These are phyloP conservation scores for Trichosporon coremiiforme DNA, from an alignment of 1,284 basidiomycete genomes.

Conservation along the genomic window DNA sequence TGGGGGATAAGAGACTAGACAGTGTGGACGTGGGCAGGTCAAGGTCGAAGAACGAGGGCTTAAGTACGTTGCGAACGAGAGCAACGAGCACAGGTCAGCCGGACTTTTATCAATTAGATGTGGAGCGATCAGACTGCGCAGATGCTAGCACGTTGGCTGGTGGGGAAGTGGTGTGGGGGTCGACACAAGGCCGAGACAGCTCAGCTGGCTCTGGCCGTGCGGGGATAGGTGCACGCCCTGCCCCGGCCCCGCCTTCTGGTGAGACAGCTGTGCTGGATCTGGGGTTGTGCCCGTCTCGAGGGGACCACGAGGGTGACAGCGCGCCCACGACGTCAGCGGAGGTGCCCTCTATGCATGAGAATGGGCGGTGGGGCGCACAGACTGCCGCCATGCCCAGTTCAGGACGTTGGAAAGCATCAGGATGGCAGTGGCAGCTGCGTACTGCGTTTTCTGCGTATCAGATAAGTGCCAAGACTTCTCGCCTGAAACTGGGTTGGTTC, in stretches of 20 bases:
- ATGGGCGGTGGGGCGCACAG: background rate
- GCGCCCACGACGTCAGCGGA: background rate
- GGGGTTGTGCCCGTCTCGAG: constrained; percentile 2
- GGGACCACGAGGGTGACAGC: background rate
- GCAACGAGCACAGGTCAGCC: too few relatives aligned
- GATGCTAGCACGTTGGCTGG: background rate
- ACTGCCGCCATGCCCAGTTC: background rate
- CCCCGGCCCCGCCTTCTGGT: background rate
- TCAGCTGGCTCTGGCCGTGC: background rate
- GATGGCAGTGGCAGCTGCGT: background rate
- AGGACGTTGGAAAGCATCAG: background rate
- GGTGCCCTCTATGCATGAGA: background rate
- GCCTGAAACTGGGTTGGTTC: background rate
- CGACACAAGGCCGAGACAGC: background rate
- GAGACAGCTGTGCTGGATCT: background rate
- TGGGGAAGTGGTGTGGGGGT: background rate
- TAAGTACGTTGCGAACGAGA: background rate
- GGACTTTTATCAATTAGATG: too few relatives aligned
- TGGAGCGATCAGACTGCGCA: background rate
- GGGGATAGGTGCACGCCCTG: too few relatives aligned
- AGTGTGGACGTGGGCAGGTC: too few relatives aligned
- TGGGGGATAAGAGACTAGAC: background rate
- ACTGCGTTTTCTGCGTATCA: background rate
- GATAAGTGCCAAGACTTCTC: constrained; percentile 18
- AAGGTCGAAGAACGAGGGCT: too few relatives aligned